Evolutionary conservation across 176 grass and related monocot species (phyloP), one percentile per base, ranked within the genome.

Genomic region (Microstegium vimineum): DNA sequence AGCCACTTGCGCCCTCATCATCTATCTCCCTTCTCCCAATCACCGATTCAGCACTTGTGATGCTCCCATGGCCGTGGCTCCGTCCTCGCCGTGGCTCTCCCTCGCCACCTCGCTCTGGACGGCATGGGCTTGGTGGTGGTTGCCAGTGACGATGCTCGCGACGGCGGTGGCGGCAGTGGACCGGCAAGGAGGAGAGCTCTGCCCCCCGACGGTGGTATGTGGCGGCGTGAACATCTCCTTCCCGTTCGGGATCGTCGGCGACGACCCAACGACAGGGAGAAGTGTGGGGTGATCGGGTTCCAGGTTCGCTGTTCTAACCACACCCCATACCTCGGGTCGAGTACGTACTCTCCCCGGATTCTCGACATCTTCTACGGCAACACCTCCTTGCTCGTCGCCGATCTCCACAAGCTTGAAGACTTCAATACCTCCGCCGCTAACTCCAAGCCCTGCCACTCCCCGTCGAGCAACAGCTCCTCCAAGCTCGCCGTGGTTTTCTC

Each of bases 291-390:
- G 36, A 37, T 37, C 36, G 36, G 56, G 17, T 88, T 78, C 66
- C 64, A 73, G 66, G 33, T 88, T 1, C 8, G 0, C 28, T 88
- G 86, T 32, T 0, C 0, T 0, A 49, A 41, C 9, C 0, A 1
- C 8, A 30, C 7, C n/a, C 79, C 79, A 0, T 72, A 64, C 41
- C 41, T 88, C 20, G 86, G 36, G 36, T 37, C 36, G 36, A 37
- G 5, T 37, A 4, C 5, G 7, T 37, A 37, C 7, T 37, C 36
- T 4, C 36, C 5, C 36, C 36, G 36, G 36, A 74, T 88, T 12
- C 66, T 88, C 10, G 0, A 46, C 18, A 73, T 83, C 74, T 88
- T 88, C 66, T 45, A 46, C 57, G 1, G 0, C 80, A 88, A 88
- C 66, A 2, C 0, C 12, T 77, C 85, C 12, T 47, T 82, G 51